Evolutionary conservation across 768 basidiomycete species (phyloP), one percentile per base, ranked within the genome.

Genomic region (Podaxis rugospora): DNA sequence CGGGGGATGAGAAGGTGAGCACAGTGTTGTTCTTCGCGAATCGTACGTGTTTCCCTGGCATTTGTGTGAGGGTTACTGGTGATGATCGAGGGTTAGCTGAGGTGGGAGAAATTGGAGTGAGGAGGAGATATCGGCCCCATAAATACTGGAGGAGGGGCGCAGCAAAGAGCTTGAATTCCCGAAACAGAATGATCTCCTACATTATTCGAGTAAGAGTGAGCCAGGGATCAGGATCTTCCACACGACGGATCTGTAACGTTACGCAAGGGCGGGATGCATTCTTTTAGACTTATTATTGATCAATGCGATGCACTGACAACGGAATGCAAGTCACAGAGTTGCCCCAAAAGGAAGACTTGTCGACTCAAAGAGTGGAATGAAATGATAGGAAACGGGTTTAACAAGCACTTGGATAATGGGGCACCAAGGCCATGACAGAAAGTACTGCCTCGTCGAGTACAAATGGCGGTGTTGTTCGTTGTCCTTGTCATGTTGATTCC

Each of bases 21-120:
- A 61, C 1, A 27, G 59, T 61, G 47, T 46, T 49, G 25, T 21
- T 55, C 27, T 35, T 54, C 6, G 59, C 21, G 36, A 61, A 61
- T 4, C 59, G 59, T 28, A 54, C 59, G 44, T 55, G 52, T 49
- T 54, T 61, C 5, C 36, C 46, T 11, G 53, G 59, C 59, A 61
- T 61, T 46, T 13, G 35, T 36, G 21, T 39, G 21, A 25, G 37
- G 18, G 21, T 3, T 18, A 53, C 5, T 6, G 51, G 27, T 9
- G 25, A 14, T 5, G 13, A 18, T 44, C 9, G 6, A 18, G 6
- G 6, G 42, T n/a, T 7, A 6, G 18, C 18, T 44, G 42, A 6
- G 6, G 16, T 44, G 42, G 42, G n/a, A 4, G 14, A 44, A 44
- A 18, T n/a, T 44, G 42, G 14, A 18, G 42, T 16, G 39, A 13